Conservation (phyloP, 805 yeast species). For the Teunomyces tritomae region DNA sequence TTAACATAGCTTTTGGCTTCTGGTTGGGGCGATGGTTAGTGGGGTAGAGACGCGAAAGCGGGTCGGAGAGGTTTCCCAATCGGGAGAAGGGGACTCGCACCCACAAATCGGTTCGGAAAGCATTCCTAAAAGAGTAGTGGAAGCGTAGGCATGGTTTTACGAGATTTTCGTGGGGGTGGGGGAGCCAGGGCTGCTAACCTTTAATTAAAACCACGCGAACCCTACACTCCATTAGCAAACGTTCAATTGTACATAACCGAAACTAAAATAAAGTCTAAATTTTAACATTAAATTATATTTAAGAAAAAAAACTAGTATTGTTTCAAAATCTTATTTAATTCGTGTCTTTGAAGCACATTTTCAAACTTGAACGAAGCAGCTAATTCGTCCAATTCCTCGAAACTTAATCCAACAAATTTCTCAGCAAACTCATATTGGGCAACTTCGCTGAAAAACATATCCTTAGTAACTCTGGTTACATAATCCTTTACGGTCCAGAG, state of each 20-base stretch:
- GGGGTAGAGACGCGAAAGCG: neutral
- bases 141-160: neutral
- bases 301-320: conserved; percentile 14
- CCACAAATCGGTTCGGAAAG: neutral
- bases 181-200: neutral
- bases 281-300: neutral
- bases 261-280: no score
- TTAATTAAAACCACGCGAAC: neutral
- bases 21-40: neutral
- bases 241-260: neutral
- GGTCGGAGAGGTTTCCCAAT: neutral
- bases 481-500: conserved; percentile 38
- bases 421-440: conserved; percentile 47
- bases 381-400: conserved; percentile 48
- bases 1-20: neutral
- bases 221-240: neutral
- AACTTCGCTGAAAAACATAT: conserved; percentile 43
- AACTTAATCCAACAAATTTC: conserved; percentile 37
- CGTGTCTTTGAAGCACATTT: conserved; percentile 41
- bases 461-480: conserved; percentile 39
- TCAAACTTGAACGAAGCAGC: conserved; percentile 52
- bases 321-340: conserved; percentile 34
- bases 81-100: neutral
- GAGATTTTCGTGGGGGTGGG: neutral
- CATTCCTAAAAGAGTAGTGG: neutral